Evolutionary conservation across 2,329 filamentous ascomycete species (phyloP), one percentile per base, ranked within the genome.

Genomic region (Ophiocordyceps polyrhachis-furcata): DNA sequence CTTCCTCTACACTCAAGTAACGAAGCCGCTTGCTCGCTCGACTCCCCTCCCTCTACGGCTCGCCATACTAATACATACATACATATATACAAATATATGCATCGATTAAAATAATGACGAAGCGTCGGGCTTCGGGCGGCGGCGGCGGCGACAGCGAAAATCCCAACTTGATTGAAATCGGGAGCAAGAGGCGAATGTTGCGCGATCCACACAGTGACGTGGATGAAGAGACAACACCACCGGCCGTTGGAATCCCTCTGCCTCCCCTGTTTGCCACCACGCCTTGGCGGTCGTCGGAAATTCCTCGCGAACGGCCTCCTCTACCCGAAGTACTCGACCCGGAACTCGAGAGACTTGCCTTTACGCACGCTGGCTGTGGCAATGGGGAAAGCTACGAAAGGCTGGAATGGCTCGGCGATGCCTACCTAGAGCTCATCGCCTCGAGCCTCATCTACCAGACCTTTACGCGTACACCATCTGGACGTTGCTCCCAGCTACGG

Each of bases 331-430:
- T 86, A 43, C 54, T 68, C 6, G 71, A 86, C 49, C 62, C 69
- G 0, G 60, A 65, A 20, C 66, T 88, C 17, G 74, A 79, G 52
- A 64, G 62, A 23, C 71, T 76, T 15, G 74, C 77, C 12, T 81
- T 88, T 53, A 84, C 73, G 1, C 84, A 89, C 52, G 64, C 70
- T 1, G 76, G 74, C 1, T 56, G 66, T 23, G 54, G 53, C 4
- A 25, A 45, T 4, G 49, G 47, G 1, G 52, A 55, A 23, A 61
- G 60, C 54, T 95, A 95, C 60, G 88, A 95, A 55, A 74, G 76
- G 17, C 74, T 95, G 7, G 89, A 96, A 61, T 87, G 89, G 64
- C 69, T 94, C 8, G 89, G 89, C 7, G 89, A 96, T 58, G 81
- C 84, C 19, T 89, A 89, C 53, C 67, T 93, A 44, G 83, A 93